Evolutionary conservation across 2,329 filamentous ascomycete genomes (phyloP).

Genomic region (Cadophora luteo-olivacea): DNA sequence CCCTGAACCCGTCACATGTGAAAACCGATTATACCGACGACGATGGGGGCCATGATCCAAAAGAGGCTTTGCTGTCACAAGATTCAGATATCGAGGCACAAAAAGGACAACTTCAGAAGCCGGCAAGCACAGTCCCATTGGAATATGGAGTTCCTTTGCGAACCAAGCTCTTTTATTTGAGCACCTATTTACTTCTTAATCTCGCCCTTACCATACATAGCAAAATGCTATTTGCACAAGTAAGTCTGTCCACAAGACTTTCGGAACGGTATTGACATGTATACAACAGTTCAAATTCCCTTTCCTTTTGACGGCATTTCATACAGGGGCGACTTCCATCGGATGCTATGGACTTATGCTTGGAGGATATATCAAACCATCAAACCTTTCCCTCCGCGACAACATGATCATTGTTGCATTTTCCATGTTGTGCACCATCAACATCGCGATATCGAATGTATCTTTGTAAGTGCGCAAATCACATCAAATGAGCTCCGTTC

Average conservation of each 20-base stretch:
- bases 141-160: constrained; percentile 14
- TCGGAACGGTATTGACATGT: neutral
- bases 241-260: neutral
- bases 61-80: constrained; percentile 6
- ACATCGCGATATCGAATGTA: constrained; percentile 69
- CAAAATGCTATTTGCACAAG: constrained; percentile 20
- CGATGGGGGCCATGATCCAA: constrained; percentile 8
- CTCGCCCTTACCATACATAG: constrained; percentile 14
- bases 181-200: constrained; percentile 9
- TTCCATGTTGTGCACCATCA: constrained; percentile 66
- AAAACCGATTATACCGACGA: constrained; percentile 1
- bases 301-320: constrained; percentile 65
- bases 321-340: constrained; percentile 62
- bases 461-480: constrained; percentile 53
- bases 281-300: constrained; percentile 60
- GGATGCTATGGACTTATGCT: constrained; percentile 61
- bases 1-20: neutral
- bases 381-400: constrained; percentile 58
- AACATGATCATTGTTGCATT: constrained; percentile 63
- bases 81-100: constrained; percentile 12
- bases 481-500: neutral
- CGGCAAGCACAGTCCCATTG: neutral
- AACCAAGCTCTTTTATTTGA: constrained; percentile 13
- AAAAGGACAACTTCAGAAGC: neutral
- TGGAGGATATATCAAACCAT: constrained; percentile 58